Evolutionary conservation across 768 basidiomycete species (phyloP), one percentile per base, ranked within the genome.

Genomic region (Rubroboletus satanas): DNA sequence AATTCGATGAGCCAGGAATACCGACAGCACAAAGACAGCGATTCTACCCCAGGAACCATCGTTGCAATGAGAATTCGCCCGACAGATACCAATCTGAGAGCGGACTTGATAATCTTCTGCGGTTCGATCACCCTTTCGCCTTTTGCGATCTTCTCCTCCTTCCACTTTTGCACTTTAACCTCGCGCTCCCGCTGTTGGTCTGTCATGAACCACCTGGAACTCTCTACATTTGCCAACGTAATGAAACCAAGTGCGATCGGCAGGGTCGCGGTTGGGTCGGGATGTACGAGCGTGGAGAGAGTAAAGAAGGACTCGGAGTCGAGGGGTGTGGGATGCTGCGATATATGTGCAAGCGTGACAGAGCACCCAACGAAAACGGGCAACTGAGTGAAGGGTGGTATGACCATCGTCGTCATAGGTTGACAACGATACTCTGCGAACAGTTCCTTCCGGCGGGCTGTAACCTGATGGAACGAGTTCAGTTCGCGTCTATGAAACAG

Each of bases 221-320:
- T 83, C 64, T 93, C 90, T 11, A 90, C 85, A 58, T 90, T 91
- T 2, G 85, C 86, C 75, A 92, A 76, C 10, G 87, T 89, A 38
- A 90, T 66, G 44, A 91, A 68, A 7, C 90, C 90, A 21, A 91
- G 75, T 3, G 80, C 71, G 48, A 92, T 83, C 3, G 90, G 90
- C 1, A 92, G 67, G 12, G 80, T 72, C 63, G 79, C 79, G 0
- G 88, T 89, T 29, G 86, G 79, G 66, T 93, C 90, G 10, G 85
- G 75, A 65, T 87, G 84, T 11, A 83, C 74, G 46, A 92, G 73
- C 4, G 85, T 83, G 6, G 87, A 80, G 36, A 93, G 77, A 0
- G 87, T 87, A 36, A 90, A 66, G 71, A 92, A 89, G 7, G 86
- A 79, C 67, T 93, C 90, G 2, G 85, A 81, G 71, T 89, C 87